Base-by-base conservation (phyloP, 2,329 filamentous ascomycete genomes). In the Penicillium sp. region DNA sequence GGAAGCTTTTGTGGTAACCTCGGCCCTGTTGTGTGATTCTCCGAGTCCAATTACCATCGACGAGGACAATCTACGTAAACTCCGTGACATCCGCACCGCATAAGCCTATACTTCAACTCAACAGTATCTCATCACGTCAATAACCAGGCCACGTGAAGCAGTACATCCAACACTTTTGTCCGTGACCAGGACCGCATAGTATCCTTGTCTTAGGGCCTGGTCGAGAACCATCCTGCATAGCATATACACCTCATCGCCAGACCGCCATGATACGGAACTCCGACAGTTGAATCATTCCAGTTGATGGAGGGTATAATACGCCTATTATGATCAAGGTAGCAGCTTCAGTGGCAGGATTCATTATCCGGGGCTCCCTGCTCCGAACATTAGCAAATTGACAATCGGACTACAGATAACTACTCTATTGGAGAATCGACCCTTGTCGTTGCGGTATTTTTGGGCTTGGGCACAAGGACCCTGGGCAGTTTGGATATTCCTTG, bases 141-240 rank as follows among this genome's bases (percentile, higher is more conserved):
- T 14, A 16, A 31, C 11, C 27, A 29, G 27, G 4, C 35, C 14
- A 41, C 11, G 38, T 16, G 13, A 31, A 16, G 7, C 27, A 18
- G 16, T 32, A 40, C 26, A 20, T 18, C 11, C 13, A n/a, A 9
- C 5, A 22, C 27, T 22, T 18, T 41, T 20, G 14, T 36, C 6
- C 5, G 13, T n/a, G 13, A 24, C 11, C 11, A 14, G 14, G 14
- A 23, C 24, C 2, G 39, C 23, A 32, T 16, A 8, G 11, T 26
- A 39, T 29, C 36, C 35, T 44, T 35, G 29, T 49, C 18, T 24
- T 7, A 22, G 22, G 35, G 32, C n/a, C 46, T 46, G 40, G 49
- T 18, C 22, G 14, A 36, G 23, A 39, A 34, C 3, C 38, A 40
- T 40, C 49, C 44, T 50, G 26, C 40, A 45, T 41, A 48, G 34